Conservation (phyloP, 495 filamentous ascomycete species). For the Xylaria sp. region DNA sequence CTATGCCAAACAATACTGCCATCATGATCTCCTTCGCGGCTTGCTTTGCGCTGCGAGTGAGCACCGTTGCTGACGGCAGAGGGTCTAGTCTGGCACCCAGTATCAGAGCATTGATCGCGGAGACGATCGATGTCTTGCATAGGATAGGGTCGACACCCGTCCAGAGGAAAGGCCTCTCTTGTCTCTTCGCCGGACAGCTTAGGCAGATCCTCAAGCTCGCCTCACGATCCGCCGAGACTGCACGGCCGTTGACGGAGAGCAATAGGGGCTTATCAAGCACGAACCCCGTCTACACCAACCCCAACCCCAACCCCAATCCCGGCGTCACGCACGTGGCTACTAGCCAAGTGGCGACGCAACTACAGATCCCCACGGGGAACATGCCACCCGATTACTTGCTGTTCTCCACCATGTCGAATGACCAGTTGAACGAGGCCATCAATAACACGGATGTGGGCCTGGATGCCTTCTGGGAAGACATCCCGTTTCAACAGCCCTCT, state of each 20-base stretch:
- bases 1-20: constrained; percentile 79
- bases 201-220: constrained; percentile 41
- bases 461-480: constrained; percentile 41
- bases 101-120: constrained; percentile 70
- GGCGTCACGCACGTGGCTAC: constrained; percentile 32
- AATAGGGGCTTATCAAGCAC: constrained; percentile 30
- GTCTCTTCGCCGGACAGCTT: constrained; percentile 41
- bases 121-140: constrained; percentile 72
- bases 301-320: constrained; percentile 31
- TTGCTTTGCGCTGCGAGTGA: constrained; percentile 71
- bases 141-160: constrained; percentile 68
- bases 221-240: constrained; percentile 34
- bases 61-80: constrained; percentile 58
- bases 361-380: constrained; percentile 34
- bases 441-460: constrained; percentile 43
- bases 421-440: constrained; percentile 44
- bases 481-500: constrained; percentile 40
- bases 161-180: constrained; percentile 64
- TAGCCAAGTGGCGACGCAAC: constrained; percentile 35
- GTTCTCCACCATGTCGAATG: constrained; percentile 45
- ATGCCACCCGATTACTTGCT: constrained; percentile 40
- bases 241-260: constrained; percentile 28
- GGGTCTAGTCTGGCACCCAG: constrained; percentile 70
- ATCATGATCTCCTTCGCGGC: constrained; percentile 82
- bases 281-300: constrained; percentile 35